Evolutionary conservation across 768 basidiomycete genomes (phyloP).

Genomic region (Sporobolomyces roseus): DNA sequence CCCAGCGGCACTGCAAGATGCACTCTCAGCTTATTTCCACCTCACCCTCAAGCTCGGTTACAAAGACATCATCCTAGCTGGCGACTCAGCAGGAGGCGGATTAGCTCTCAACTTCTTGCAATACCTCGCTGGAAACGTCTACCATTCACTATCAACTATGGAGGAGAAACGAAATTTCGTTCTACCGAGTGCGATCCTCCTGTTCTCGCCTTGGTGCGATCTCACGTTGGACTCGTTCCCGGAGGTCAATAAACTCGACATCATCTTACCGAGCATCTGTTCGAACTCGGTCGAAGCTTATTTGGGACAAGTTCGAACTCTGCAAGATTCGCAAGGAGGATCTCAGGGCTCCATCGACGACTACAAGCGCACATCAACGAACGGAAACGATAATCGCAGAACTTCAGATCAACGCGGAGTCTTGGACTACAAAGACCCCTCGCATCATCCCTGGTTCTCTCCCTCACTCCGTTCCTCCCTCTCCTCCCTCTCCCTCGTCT

Average conservation of each 20-base stretch:
- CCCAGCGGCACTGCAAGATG: conserved; percentile 41
- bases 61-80: conserved; percentile 34
- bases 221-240: conserved; percentile 22
- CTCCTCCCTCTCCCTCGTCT: conserved; percentile 1
- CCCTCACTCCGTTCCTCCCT: conserved; percentile 20
- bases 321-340: too few relatives aligned
- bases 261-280: conserved; percentile 30
- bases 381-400: too few relatives aligned
- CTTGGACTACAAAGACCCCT: conserved; percentile 3
- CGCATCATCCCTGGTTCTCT: conserved; percentile 20
- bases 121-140: conserved; percentile 32
- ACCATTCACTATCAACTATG: neutral
- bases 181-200: conserved; percentile 23
- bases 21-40: conserved; percentile 38
- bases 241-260: conserved; percentile 14
- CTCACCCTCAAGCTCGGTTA: conserved; percentile 39
- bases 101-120: conserved; percentile 35
- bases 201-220: conserved; percentile 41
- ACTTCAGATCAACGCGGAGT: neutral
- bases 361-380: too few relatives aligned
- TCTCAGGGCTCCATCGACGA: too few relatives aligned
- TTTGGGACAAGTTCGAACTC: neutral
- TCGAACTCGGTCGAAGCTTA: conserved; percentile 16
- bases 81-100: conserved; percentile 41
- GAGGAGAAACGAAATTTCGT: conserved; percentile 1